Base-by-base conservation (phyloP, 257 asterid species). In the Solanum lycopersicoides region DNA sequence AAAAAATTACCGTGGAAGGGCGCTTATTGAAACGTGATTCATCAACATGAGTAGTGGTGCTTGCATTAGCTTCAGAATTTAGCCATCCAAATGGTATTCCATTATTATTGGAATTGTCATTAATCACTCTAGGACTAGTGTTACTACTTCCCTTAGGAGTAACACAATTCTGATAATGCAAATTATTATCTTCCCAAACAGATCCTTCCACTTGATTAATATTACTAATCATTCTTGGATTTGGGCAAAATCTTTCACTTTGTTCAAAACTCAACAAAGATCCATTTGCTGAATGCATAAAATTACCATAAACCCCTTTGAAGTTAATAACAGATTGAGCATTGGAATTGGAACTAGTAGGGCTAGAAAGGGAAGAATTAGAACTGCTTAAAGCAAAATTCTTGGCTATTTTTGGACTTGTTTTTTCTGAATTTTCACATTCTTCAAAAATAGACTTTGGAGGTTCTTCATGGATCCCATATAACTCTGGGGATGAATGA, bases 271-370 rank as follows among this genome's bases (percentile, higher is more conserved):
- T 92, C 34, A 92, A 94, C 56, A 95, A 89, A 1, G 98, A 91
- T 83, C 94, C 98, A 47, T 79, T 47, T n/a, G 87, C 69, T 79
- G 84, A 79, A 14, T 93, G 88, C 56, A 88, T 59, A 82, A 92
- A 88, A 68, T 83, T 89, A 23, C 89, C 92, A 77, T 77, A 93
- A 3, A 91, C 96, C 39, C 92, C 90, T 76, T 90, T 91, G 92
- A 93, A 94, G 83, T 65, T 92, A 21, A 94, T 93, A 30, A 93
- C 92, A 28, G 98, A 93, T 88, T 93, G 76, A 4, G 93, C 95
- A 39, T 92, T 94, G 39, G 98, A 96, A 83, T 93, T 94, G 5
- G 95, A 89, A 92, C 99, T 96, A 91, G 95, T 92, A 12, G 97
- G 98, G 56, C 98, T 96, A 3, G 99, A 95, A 2, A 92, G 95